Conservation (phyloP, 805 yeast species). For the Wickerhamomyces canadensis region DNA sequence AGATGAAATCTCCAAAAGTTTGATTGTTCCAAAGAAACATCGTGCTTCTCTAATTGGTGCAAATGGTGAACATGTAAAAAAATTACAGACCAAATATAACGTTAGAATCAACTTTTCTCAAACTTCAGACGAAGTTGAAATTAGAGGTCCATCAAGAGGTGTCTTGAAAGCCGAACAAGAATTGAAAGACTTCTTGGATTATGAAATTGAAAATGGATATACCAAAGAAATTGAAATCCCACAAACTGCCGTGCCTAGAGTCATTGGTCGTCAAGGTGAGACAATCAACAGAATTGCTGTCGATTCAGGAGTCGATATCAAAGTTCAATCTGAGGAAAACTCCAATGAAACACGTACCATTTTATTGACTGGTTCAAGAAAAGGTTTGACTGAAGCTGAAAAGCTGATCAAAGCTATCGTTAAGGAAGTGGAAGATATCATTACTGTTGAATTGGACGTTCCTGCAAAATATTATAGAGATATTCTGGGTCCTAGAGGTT, state of each 20-base stretch:
- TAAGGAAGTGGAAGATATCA: conserved; percentile 56
- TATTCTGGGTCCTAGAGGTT: conserved; percentile 76
- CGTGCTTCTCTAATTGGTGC: conserved; percentile 84
- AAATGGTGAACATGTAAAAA: conserved; percentile 71
- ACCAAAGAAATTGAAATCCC: conserved; percentile 63
- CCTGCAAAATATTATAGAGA: conserved; percentile 69
- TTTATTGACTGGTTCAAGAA: conserved; percentile 71
- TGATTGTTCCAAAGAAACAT: conserved; percentile 69
- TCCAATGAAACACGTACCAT: conserved; percentile 52
- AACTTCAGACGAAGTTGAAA: conserved; percentile 51
- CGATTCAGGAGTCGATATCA: conserved; percentile 41
- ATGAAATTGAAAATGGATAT: conserved; percentile 82
- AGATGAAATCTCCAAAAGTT: conserved; percentile 64
- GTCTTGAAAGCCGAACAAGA: conserved; percentile 81
- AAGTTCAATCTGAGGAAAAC: conserved; percentile 38
- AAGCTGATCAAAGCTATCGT: conserved; percentile 57
- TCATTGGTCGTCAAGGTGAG: conserved; percentile 89
- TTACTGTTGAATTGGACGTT: conserved; percentile 54
- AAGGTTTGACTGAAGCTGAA: conserved; percentile 69
- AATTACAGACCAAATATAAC: conserved; percentile 82
- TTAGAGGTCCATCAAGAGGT: conserved; percentile 88
- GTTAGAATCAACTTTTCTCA: conserved; percentile 77
- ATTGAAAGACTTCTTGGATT: conserved; percentile 73
- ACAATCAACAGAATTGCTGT: conserved; percentile 75
- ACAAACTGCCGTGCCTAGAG: conserved; percentile 65